phyloP scores from a whole-genome alignment of 2,329 filamentous ascomycete genomes.

The Cyphellophora attinorum region DNA sequence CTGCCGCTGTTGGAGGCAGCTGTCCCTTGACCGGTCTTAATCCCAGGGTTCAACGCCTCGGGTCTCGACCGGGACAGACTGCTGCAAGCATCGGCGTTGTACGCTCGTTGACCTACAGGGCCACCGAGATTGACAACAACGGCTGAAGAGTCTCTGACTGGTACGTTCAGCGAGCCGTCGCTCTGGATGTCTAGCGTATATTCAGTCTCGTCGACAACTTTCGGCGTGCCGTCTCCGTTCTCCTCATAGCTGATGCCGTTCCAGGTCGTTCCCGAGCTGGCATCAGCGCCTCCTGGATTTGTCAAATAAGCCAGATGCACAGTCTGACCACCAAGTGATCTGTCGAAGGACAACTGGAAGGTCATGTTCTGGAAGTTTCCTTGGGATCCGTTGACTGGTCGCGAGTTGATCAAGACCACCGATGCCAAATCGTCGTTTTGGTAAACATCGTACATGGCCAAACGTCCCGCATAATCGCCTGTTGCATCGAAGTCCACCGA shows the following conservation, averaged over 20 bases:
- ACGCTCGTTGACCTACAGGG: conserved; percentile 8
- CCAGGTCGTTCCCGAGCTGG: conserved; percentile 33
- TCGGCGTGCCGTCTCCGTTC: conserved; percentile 31
- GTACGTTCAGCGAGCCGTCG: conserved; percentile 25
- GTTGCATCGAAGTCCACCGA: conserved; percentile 24
- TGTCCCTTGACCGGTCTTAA: conserved; percentile 1
- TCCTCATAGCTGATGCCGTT: conserved; percentile 39
- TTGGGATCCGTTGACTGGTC: conserved; percentile 30
- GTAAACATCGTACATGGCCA: conserved; percentile 38
- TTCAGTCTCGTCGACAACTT: conserved; percentile 23
- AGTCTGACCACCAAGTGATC: conserved; percentile 28
- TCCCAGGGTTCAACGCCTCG: conserved; percentile 5
- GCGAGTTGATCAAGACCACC: conserved; percentile 38
- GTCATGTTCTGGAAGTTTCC: conserved; percentile 29
- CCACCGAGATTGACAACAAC: conserved; percentile 36
- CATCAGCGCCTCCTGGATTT: conserved; percentile 35
- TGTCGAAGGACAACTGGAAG: conserved; percentile 32
- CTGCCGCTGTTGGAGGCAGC: background rate
- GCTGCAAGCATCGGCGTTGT: conserved; percentile 13
- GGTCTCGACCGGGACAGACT: conserved; percentile 10
- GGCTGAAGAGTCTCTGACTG: conserved; percentile 36
- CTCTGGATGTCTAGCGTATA: conserved; percentile 23
- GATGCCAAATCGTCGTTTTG: conserved; percentile 31
- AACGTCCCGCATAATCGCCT: conserved; percentile 28
- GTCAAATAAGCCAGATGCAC: conserved; percentile 40